Evolutionary conservation across 2,329 filamentous ascomycete species (phyloP), one percentile per base, ranked within the genome.

Genomic region (Ascochyta koolunga): DNA sequence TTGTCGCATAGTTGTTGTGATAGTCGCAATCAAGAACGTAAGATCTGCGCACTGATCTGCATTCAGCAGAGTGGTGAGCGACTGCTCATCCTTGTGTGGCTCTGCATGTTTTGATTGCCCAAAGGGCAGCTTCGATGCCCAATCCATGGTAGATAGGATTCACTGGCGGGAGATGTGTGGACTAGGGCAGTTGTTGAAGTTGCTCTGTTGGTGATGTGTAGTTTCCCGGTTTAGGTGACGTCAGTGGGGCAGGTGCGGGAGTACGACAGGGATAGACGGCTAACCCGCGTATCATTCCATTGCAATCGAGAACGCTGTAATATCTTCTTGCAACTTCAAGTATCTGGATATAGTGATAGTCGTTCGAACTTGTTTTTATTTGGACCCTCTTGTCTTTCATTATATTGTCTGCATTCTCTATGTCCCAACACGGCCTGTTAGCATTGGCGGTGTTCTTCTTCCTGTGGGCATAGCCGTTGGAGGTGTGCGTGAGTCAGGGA

Each of bases 1-100:
- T 47, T 78, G 75, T 19, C 77, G 74, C 79, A 82, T 81, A 0
- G 73, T 69, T 7, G 78, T 77, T 3, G 78, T 80, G 33, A 77
- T 77, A n/a, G 76, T 78, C 5, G 77, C 78, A 32, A 82, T 75
- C 15, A 82, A 66, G 25, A 81, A 73, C 2, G 78, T 80, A 18
- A 82, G 71, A 18, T 80, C 77, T 39, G 72, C 74, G 33, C 79
- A 77, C 62, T 80, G 76, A 37, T 80, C 76, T 32, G 72, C 65
- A 5, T 71, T 74, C 36, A 82, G 72, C 10, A 81, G 72, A 5
- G 79, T 80, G 1, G 76, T 79, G 45, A 82, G 74, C 16, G 71
- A 74, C 24, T 67, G 64, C 33, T 74, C 69, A 24, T 72, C 58
- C 41, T 68, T 63, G 39, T 69, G 61, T 9, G 66, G 54, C 7